phyloP scores from a whole-genome alignment of 306 rosid genomes.

The Vachellia collinsii region DNA sequence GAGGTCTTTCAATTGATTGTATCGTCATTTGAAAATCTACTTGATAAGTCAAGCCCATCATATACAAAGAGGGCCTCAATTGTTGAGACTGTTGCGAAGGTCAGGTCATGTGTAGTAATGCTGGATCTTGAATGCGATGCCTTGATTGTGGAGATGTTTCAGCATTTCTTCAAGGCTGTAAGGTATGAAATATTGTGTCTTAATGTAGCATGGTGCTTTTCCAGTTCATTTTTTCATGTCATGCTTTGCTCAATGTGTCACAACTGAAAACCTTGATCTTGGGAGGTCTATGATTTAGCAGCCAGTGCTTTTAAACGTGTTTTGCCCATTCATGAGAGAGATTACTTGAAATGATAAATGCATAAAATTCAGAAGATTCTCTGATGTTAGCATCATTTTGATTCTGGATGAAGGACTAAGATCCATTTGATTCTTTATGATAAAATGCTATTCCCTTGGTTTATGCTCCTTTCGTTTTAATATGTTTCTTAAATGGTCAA shows the following conservation, averaged over 20 bases:
- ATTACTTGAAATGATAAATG: neutral
- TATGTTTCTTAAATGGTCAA: neutral
- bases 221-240: conserved; percentile 8
- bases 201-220: neutral
- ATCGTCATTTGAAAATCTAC: conserved; percentile 82
- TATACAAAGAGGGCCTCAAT: conserved; percentile 69
- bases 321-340: neutral
- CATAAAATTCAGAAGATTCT: neutral
- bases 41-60: conserved; percentile 70
- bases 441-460: neutral
- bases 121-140: conserved; percentile 90
- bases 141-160: conserved; percentile 87
- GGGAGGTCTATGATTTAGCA: neutral
- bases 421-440: neutral
- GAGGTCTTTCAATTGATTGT: conserved; percentile 85
- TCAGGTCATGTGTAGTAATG: conserved; percentile 94
- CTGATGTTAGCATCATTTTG: neutral
- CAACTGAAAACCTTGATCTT: neutral
- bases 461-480: neutral
- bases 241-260: conserved; percentile 3
- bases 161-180: conserved; percentile 73
- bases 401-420: neutral
- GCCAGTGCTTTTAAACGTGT: neutral
- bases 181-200: conserved; percentile 54
- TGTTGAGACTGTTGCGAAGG: conserved; percentile 92